Evolutionary conservation across 2,329 filamentous ascomycete species (phyloP).

Genomic region (Bipolaris zeicola): DNA sequence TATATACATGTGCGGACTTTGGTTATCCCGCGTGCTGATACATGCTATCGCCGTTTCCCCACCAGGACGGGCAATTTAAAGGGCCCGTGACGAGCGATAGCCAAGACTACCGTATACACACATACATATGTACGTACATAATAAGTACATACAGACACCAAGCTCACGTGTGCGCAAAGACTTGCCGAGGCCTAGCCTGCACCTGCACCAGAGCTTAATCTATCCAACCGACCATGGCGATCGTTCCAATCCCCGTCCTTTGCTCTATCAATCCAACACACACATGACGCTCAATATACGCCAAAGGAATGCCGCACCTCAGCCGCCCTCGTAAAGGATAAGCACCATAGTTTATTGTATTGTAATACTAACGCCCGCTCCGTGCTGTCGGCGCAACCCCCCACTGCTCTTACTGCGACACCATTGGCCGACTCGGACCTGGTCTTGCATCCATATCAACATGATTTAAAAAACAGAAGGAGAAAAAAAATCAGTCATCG

Average conservation of each 20-base stretch:
- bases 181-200: not conserved
- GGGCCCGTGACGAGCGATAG: not conserved
- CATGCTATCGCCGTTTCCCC: not conserved
- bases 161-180: not conserved
- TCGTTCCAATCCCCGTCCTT: constrained; percentile 12
- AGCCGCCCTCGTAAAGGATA: not conserved
- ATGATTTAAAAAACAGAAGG: too few species aligned
- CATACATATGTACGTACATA: too few species aligned
- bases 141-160: too few species aligned
- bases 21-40: not conserved
- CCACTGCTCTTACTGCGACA: too few species aligned
- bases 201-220: constrained; percentile 9
- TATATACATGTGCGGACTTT: too few species aligned
- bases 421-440: constrained; percentile 1
- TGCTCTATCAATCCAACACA: constrained; percentile 8
- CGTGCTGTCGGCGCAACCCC: too few species aligned
- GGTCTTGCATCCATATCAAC: not conserved
- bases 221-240: constrained; percentile 12
- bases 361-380: not conserved
- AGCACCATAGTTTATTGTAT: not conserved
- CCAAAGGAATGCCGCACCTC: constrained; percentile 2
- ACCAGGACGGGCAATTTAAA: not conserved
- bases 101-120: too few species aligned
- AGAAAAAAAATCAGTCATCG: not conserved
- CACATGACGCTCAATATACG: not conserved